Conservation (phyloP, 148 eudicot species). For the Rhododendron griersonianum region DNA sequence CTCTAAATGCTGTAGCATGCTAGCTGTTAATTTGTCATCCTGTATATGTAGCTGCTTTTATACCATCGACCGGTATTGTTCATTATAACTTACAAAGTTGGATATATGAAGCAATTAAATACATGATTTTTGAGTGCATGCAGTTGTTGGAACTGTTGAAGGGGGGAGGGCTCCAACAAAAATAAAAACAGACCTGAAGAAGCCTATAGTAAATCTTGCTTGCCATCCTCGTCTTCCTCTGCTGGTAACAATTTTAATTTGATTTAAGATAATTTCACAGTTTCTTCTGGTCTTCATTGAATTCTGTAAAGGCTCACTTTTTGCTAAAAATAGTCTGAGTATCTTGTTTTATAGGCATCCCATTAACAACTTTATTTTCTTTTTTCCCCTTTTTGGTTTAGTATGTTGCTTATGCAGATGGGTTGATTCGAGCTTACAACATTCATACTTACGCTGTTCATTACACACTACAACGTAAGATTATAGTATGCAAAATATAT, state of each 20-base stretch:
- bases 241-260: constrained; percentile 46
- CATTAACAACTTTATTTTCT: background rate
- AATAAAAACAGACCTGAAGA: constrained; percentile 96
- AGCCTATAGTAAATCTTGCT: constrained; percentile 94
- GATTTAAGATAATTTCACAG: background rate
- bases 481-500: constrained; percentile 7
- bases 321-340: background rate
- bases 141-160: constrained; percentile 97
- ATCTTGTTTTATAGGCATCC: background rate
- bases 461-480: constrained; percentile 93
- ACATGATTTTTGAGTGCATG: constrained; percentile 18
- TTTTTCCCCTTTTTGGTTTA: constrained; percentile 26
- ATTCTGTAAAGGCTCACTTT: background rate
- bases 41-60: background rate
- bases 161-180: constrained; percentile 97
- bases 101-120: constrained; percentile 8
- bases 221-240: constrained; percentile 98
- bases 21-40: background rate
- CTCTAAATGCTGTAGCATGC: background rate
- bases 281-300: background rate
- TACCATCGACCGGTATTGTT: background rate
- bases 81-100: background rate
- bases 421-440: constrained; percentile 92
- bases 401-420: constrained; percentile 98
- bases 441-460: constrained; percentile 92